Evolutionary conservation across 2,329 filamentous ascomycete species (phyloP).

Genomic region (Penicillium hesseltinei): DNA sequence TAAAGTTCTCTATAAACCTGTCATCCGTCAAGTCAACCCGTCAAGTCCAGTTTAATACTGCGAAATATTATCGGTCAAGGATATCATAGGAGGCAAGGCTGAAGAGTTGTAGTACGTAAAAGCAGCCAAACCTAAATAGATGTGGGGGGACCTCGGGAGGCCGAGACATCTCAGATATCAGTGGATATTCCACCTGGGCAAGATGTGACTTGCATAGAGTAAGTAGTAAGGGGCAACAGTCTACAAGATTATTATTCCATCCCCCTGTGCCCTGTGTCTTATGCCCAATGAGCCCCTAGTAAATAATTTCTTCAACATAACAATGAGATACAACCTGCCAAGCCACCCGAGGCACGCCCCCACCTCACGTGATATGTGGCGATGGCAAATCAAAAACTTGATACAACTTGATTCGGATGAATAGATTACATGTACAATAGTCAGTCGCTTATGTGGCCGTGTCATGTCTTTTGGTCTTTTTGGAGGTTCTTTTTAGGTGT

Average conservation of each 20-base stretch:
- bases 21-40: no score
- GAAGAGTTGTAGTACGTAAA: neutral
- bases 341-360: slow-evolving; percentile 9
- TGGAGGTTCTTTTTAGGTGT: no score
- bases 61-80: neutral
- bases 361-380: slow-evolving; percentile 20
- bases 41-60: neutral
- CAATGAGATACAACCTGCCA: slow-evolving; percentile 3
- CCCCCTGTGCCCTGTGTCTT: neutral
- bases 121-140: neutral
- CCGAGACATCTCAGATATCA: neutral
- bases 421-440: neutral
- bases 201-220: neutral
- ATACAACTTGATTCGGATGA: neutral
- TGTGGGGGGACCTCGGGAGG: neutral
- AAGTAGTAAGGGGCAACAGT: neutral
- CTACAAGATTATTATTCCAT: neutral
- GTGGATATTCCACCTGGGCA: neutral
- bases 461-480: no score
- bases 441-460: no score
- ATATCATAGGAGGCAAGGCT: neutral
- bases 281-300: neutral
- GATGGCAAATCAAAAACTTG: slow-evolving; percentile 1
- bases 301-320: neutral
- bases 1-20: no score